Evolutionary conservation across 1,284 basidiomycete species (phyloP).

Genomic region (Rhodotorula sp.): DNA sequence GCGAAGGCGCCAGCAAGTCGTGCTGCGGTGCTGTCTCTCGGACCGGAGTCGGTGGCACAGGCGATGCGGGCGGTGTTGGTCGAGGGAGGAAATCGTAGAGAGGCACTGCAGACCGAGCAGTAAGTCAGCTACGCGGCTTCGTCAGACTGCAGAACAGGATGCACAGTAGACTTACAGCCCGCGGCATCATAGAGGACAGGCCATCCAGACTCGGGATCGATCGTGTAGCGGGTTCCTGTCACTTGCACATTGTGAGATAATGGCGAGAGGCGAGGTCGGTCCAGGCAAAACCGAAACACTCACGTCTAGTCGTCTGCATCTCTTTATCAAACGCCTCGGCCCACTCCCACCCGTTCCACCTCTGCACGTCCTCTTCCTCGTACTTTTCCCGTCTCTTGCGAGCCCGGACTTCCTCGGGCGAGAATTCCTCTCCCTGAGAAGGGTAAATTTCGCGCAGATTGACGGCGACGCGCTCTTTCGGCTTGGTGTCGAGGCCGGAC

Average conservation of each 20-base stretch:
- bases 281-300: background rate
- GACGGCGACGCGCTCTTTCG: conserved; percentile 37
- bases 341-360: conserved; percentile 36
- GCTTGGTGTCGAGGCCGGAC: background rate
- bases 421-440: conserved; percentile 29
- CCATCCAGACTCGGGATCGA: conserved; percentile 25
- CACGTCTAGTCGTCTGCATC: conserved; percentile 10
- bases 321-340: conserved; percentile 20
- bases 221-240: conserved; percentile 12
- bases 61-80: background rate
- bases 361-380: background rate
- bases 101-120: background rate
- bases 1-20: background rate
- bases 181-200: conserved; percentile 13
- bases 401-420: conserved; percentile 40
- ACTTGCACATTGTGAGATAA: background rate
- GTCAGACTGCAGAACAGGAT: no score
- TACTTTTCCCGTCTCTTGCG: conserved; percentile 2
- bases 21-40: background rate
- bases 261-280: background rate
- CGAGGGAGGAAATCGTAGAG: conserved; percentile 30
- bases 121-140: background rate
- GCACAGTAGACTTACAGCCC: conserved; percentile 10
- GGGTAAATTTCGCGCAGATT: conserved; percentile 37
- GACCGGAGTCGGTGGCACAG: background rate